Conservation (phyloP, 1,284 basidiomycete genomes). For the Phellinidium pouzarii region DNA sequence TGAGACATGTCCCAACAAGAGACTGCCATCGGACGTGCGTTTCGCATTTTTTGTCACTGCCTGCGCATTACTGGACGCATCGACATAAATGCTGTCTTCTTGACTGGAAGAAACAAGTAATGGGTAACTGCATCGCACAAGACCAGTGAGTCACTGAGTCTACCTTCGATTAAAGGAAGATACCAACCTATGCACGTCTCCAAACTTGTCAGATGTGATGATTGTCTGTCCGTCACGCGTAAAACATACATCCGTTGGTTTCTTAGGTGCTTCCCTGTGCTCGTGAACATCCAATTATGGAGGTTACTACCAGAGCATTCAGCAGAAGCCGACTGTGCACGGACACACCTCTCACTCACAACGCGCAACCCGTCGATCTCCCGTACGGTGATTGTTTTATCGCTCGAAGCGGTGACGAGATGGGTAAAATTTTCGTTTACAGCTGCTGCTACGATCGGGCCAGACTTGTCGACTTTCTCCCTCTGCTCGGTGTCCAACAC, state of each 20-base stretch:
- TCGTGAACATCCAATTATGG: constrained; percentile 20
- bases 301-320: neutral
- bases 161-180: neutral
- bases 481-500: constrained; percentile 28
- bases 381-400: constrained; percentile 78
- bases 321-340: neutral
- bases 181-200: constrained; percentile 69
- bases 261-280: constrained; percentile 67
- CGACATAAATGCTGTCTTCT: neutral
- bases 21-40: constrained; percentile 46
- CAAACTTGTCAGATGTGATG: constrained; percentile 79
- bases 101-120: constrained; percentile 23
- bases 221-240: constrained; percentile 52
- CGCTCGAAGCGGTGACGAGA: constrained; percentile 65
- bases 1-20: constrained; percentile 83
- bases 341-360: constrained; percentile 54
- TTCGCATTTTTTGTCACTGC: constrained; percentile 17
- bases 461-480: constrained; percentile 38
- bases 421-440: constrained; percentile 42
- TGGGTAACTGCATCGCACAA: constrained; percentile 40
- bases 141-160: neutral
- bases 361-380: constrained; percentile 48
- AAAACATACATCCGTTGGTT: constrained; percentile 59
- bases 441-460: constrained; percentile 56
- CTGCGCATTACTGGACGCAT: constrained; percentile 11